Percentiles rank a stretch among this genome's conserved stretches.
Evolutionary conservation across 2,329 filamentous ascomycete species (phyloP).

Genomic region (Hymenoscyphus salicellus): DNA sequence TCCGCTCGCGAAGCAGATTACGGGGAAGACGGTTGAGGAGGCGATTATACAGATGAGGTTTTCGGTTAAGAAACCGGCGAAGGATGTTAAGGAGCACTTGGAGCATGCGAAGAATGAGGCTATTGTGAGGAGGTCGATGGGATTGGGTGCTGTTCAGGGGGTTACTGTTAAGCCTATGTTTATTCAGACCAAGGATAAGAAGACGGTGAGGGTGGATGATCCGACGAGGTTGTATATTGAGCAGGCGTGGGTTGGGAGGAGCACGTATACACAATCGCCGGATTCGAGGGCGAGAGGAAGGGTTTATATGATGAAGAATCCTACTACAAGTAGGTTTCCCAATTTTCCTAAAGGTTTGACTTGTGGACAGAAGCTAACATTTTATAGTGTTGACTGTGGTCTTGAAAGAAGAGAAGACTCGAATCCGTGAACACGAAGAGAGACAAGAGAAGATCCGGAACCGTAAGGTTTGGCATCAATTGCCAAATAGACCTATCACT

Average conservation of each 20-base stretch:
- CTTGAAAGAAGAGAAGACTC: constrained; percentile 90
- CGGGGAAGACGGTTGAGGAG: constrained; percentile 89
- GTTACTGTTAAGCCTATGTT: constrained; percentile 45
- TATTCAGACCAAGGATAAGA: constrained; percentile 73
- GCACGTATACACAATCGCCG: constrained; percentile 53
- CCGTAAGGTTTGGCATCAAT: constrained; percentile 78
- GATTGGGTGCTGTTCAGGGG: constrained; percentile 48
- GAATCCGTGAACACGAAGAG: constrained; percentile 77
- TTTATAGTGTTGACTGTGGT: constrained; percentile 69
- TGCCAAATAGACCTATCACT: constrained; percentile 81
- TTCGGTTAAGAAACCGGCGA: constrained; percentile 87
- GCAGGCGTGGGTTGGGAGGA: constrained; percentile 87
- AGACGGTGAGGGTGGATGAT: constrained; percentile 67
- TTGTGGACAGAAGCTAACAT: constrained; percentile 10
- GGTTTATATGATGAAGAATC: constrained; percentile 65
- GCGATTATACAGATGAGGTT: constrained; percentile 94
- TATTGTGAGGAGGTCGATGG: constrained; percentile 80
- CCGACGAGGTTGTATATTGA: constrained; percentile 84
- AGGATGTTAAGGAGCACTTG: constrained; percentile 75
- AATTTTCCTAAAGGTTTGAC: background rate
- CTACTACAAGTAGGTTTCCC: constrained; percentile 66
- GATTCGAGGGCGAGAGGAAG: constrained; percentile 76
- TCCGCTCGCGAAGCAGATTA: constrained; percentile 80
- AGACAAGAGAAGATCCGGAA: constrained; percentile 70
- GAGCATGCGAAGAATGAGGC: constrained; percentile 79